phyloP scores from a whole-genome alignment of 208 protist genomes.

The Trypanosoma scelopori region DNA sequence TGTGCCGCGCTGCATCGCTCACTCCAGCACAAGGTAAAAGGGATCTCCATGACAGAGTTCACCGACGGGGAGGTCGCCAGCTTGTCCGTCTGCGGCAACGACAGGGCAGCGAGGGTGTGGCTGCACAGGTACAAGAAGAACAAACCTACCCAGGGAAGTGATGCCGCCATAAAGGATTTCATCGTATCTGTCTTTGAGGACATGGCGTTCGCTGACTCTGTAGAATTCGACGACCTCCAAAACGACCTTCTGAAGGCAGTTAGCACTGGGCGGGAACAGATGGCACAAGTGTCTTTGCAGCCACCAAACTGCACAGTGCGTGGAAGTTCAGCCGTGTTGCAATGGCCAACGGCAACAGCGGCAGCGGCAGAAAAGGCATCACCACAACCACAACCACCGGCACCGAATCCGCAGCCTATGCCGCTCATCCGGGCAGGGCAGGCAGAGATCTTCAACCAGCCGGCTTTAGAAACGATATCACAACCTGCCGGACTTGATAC shows the following conservation, averaged over 20 bases:
- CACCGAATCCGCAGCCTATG: neutral
- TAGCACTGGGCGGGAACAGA: neutral
- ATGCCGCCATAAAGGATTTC: slow-evolving; percentile 34
- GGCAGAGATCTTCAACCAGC: slow-evolving; percentile 10
- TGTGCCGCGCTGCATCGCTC: slow-evolving; percentile 80
- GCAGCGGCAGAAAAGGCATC: too few relatives aligned
- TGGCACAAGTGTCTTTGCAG: neutral
- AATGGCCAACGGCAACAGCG: neutral
- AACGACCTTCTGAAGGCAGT: slow-evolving; percentile 28
- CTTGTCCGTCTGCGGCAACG: slow-evolving; percentile 63
- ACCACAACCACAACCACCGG: slow-evolving; percentile 7
- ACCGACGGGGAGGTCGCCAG: slow-evolving; percentile 61
- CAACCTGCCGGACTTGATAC: neutral
- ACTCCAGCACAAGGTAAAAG: slow-evolving; percentile 88
- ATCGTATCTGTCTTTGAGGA: slow-evolving; percentile 52
- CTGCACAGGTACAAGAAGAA: slow-evolving; percentile 40
- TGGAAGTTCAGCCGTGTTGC: neutral
- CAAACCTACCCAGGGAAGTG: slow-evolving; percentile 44
- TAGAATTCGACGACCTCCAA: slow-evolving; percentile 38
- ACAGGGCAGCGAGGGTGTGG: slow-evolving; percentile 60
- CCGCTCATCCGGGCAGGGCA: neutral
- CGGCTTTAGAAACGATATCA: neutral
- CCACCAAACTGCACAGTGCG: neutral
- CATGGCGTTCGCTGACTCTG: slow-evolving; percentile 35
- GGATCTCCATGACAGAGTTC: slow-evolving; percentile 86